Evolutionary conservation across 148 eudicot genomes (phyloP).

Genomic region (Cornus florida): DNA sequence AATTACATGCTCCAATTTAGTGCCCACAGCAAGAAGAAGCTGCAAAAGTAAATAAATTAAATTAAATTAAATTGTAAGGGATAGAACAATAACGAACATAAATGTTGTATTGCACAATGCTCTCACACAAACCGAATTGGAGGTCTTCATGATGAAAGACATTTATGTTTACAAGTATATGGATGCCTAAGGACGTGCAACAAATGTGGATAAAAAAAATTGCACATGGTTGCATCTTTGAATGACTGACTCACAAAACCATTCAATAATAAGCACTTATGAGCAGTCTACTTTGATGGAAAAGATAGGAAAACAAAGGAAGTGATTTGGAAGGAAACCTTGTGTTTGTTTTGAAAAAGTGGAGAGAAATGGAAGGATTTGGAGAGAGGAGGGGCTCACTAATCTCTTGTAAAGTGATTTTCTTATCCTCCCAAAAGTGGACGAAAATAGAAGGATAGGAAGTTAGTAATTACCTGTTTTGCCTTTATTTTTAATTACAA

Average conservation of each 20-base stretch:
- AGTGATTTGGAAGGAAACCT: too few relatives aligned
- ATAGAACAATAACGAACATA: background rate
- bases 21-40: conserved; percentile 76
- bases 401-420: too few relatives aligned
- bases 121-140: background rate
- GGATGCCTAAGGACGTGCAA: background rate
- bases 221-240: background rate
- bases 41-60: conserved; percentile 9
- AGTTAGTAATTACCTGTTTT: too few relatives aligned
- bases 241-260: background rate
- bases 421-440: too few relatives aligned
- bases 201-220: background rate
- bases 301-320: too few relatives aligned
- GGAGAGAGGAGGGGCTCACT: too few relatives aligned
- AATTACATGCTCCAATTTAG: conserved; percentile 79
- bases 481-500: too few relatives aligned
- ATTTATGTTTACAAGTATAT: background rate
- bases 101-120: background rate
- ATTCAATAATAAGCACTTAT: background rate
- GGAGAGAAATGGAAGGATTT: too few relatives aligned
- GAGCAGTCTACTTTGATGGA: too few relatives aligned
- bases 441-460: too few relatives aligned
- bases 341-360: too few relatives aligned
- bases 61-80: background rate
- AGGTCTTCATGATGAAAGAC: background rate